Evolutionary conservation across 192 early-diverging fungal genomes (phyloP), one percentile per base, ranked within the genome.

Genomic region (Coemansia sp.): DNA sequence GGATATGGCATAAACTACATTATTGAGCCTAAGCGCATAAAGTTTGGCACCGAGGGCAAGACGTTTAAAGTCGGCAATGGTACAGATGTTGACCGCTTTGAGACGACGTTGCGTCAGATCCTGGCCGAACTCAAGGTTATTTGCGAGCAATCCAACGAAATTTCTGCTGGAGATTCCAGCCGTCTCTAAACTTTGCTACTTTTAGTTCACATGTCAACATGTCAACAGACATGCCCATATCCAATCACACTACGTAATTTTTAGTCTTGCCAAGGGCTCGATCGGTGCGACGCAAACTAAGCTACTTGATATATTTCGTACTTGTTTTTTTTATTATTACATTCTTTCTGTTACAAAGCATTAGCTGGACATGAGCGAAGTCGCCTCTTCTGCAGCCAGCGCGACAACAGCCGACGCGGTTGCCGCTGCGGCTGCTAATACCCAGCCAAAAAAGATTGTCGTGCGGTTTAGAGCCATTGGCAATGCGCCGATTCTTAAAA

Each of bases 1-100:
- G 75, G 69, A n/a, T 97, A 95, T 69, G 94, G 93, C 27, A 91
- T 95, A 75, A 95, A 95, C 76, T 97, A 97, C 71, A 88, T 92
- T 65, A 75, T 92, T 2, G 87, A 83, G n/a, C 69, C 80, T 24
- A 76, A 83, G 49, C 61, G 84, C 22, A 85, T 95, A 63, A 93
- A 93, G 66, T 92, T 93, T 81, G 92, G 92, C 27, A 88, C 93
- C 40, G 95, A 96, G 66, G 88, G 85, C 77, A 96, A 96, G 58
- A 72, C 68, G 3, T 64, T 36, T 0, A 57, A 61, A 3, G 74
- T 22, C 27, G 75, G 72, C 24, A 69, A 75, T 1, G 81, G 77
- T 22, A 70, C 72, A 2, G 68, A 79, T 34, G 64, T 79, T 0
- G 52, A 31, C 57, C 65, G 33, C 2, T 79, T 79, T 47, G 72